Evolutionary conservation across 371 early-diverging fungal genomes (phyloP), one percentile per base, ranked within the genome.

Genomic region (Mortierella sp.): DNA sequence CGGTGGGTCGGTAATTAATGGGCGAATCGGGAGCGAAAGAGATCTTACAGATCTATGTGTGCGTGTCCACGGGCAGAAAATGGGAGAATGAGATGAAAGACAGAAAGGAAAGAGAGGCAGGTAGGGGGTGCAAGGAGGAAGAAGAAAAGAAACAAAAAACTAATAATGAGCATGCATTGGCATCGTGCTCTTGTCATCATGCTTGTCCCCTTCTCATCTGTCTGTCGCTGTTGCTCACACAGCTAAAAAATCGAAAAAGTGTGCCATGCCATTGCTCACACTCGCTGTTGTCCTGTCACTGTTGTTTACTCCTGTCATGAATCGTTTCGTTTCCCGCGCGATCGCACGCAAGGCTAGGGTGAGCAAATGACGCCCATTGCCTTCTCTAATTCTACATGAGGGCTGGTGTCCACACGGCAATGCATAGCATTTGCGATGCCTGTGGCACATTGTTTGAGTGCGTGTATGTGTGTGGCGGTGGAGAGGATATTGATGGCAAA

Each of bases 121-220:
- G 11, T 37, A 37, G 67, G 37, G 67, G 24, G 61, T 16, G 43
- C 24, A 21, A 54, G 54, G 54, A n/a, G 54, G 6, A 34, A 16
- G 19, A 61, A 19, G 34, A 61, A 16, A 59, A 1, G 34, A 14
- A 37, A 21, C 19, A 16, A 64, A 16, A 37, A 34, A 64, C 21
- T 24, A 37, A 16, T 40, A 10, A 21, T 40, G 43, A 40, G 6
- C 43, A 40, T 40, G 43, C 43, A 2, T 64, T 1, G 34, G 67
- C 11, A 37, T 24, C 21, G 21, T 40, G 67, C 67, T 64, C 67
- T 64, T 24, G 67, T 64, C 67, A 64, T 37, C 67, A 64, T 61
- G 61, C 34, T 21, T 51, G 51, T 21, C 19, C 19, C 51, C 34
- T 21, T 31, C n/a, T 19, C 61, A 5, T 61, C 61, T n/a, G 26